Percentiles rank a stretch among this genome's conserved stretches.
These are phyloP conservation scores for Metschnikowia arizonensis DNA, from an alignment of 805 yeast species.

Conservation along the genomic window DNA sequence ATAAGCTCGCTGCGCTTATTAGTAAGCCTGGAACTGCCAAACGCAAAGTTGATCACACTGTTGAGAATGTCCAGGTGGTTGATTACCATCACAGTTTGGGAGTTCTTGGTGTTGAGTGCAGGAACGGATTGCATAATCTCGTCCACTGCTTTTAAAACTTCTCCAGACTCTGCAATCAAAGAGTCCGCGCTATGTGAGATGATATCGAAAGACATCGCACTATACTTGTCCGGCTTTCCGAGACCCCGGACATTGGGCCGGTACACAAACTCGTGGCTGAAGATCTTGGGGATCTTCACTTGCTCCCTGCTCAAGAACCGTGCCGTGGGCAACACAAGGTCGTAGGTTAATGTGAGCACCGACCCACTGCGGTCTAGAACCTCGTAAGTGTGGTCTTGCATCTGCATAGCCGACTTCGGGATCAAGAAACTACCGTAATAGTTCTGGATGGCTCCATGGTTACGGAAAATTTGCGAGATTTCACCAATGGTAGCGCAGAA, in stretches of 20 bases:
- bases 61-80: constrained; percentile 82
- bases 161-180: constrained; percentile 60
- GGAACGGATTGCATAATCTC: constrained; percentile 68
- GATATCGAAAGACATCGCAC: constrained; percentile 86
- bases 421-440: constrained; percentile 61
- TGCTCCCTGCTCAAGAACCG: constrained; percentile 68
- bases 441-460: constrained; percentile 86
- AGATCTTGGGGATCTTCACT: constrained; percentile 53
- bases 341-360: constrained; percentile 85
- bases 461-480: constrained; percentile 58
- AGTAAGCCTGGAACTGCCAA: constrained; percentile 62
- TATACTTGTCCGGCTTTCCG: constrained; percentile 70
- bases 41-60: constrained; percentile 59
- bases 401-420: constrained; percentile 71
- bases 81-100: constrained; percentile 56
- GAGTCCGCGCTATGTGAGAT: constrained; percentile 40
- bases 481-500: constrained; percentile 58
- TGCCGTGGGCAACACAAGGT: constrained; percentile 86
- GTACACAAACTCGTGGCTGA: constrained; percentile 75
- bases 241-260: constrained; percentile 55
- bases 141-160: constrained; percentile 75
- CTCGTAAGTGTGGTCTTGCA: constrained; percentile 67
- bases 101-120: constrained; percentile 48
- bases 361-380: constrained; percentile 83
- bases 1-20: constrained; percentile 62